Evolutionary conservation across 1,284 basidiomycete genomes (phyloP), one percentile per base, ranked within the genome.

Genomic region (Schizophyllum amplum): DNA sequence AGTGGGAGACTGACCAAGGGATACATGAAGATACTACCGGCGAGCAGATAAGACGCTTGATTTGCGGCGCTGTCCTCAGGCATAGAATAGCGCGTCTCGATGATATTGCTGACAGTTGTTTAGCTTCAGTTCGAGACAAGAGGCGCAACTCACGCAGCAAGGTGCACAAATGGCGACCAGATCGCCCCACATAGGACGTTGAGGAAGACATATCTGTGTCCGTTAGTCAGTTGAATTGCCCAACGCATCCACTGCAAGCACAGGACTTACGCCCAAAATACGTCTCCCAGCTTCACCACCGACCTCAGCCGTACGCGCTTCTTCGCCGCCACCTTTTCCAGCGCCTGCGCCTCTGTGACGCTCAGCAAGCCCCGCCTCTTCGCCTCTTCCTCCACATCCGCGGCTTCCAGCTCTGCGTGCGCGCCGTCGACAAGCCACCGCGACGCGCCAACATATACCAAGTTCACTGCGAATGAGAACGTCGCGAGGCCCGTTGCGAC

Each of bases 111-210:
- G 61, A 11, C 55, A 26, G 48, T 25, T 52, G 17, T 53, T 55
- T 5, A 33, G 26, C 58, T 50, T 23, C 17, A 54, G 5, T 17
- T n/a, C 23, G 50, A 26, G 22, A 9, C 25, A 51, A 42, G 24
- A 49, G 53, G 20, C 55, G 24, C 5, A 55, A 69, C 83, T 66
- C 64, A 87, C 86, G 90, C 77, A 17, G 84, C 81, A 50, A 92
- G 81, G 65, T 92, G 88, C 13, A 81, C 81, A 66, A 90, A 91
- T 0, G 89, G 90, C 15, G 80, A 75, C 89, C 89, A 92, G 46
- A 90, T 83, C 59, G 80, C 75, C n/a, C 89, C 89, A 58, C 85
- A 90, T 17, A 90, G 71, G 5, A 91, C 68, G 61, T 91, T 91
- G 20, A 86, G 64, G 4, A 76, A 82, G 56, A 88, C 82, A 66